Percentiles rank a stretch among this genome's conserved stretches.
These are phyloP conservation scores for Hyaloscypha bicolor DNA, from an alignment of 495 filamentous ascomycete genomes.

Conservation along the genomic window DNA sequence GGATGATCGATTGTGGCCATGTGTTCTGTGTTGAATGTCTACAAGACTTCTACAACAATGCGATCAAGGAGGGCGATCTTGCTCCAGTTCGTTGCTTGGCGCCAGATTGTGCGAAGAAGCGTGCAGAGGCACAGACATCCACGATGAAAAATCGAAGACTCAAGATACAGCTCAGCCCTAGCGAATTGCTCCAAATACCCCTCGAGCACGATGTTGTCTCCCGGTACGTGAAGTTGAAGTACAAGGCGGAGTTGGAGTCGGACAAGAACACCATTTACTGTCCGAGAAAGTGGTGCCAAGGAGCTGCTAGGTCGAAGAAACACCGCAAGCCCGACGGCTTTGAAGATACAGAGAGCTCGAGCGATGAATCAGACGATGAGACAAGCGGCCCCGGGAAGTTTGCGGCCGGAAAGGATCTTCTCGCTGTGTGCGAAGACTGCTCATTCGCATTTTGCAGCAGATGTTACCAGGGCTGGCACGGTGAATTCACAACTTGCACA, in stretches of 20 bases:
- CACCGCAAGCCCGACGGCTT: slow-evolving; percentile 69
- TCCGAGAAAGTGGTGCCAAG: slow-evolving; percentile 91
- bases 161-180: slow-evolving; percentile 74
- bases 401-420: slow-evolving; percentile 36
- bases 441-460: slow-evolving; percentile 84
- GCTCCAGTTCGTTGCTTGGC: slow-evolving; percentile 74
- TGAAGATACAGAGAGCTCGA: slow-evolving; percentile 44
- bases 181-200: slow-evolving; percentile 86
- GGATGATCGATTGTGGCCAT: slow-evolving; percentile 76
- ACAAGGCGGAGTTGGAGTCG: slow-evolving; percentile 87
- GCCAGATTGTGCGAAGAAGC: slow-evolving; percentile 72
- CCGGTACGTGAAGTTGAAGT: slow-evolving; percentile 85
- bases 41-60: slow-evolving; percentile 84
- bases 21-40: slow-evolving; percentile 88
- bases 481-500: slow-evolving; percentile 67
- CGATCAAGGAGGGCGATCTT: slow-evolving; percentile 84
- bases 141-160: slow-evolving; percentile 41
- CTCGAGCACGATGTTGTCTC: slow-evolving; percentile 72
- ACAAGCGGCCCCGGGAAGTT: slow-evolving; percentile 40
- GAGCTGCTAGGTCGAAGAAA: slow-evolving; percentile 79
- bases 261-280: slow-evolving; percentile 95
- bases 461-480: slow-evolving; percentile 78
- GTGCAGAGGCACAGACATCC: slow-evolving; percentile 32
- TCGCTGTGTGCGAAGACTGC: slow-evolving; percentile 88
- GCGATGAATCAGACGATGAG: slow-evolving; percentile 49